These are phyloP conservation scores for Raphanus sativus DNA, from an alignment of 345 rosid genomes.

Conservation along the genomic window DNA sequence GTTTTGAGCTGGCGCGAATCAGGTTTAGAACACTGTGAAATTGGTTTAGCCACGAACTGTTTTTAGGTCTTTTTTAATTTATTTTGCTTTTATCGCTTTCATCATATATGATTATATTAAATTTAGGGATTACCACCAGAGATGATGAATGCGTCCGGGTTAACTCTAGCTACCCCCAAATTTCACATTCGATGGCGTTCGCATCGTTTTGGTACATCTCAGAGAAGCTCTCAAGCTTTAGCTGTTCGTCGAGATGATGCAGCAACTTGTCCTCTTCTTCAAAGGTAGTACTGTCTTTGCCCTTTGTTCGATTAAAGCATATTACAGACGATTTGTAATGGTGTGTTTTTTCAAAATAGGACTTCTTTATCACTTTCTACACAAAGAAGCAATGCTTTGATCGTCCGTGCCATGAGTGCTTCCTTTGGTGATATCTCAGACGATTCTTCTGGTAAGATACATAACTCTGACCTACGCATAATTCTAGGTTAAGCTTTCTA, in stretches of 20 bases:
- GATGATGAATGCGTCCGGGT: constrained; percentile 74
- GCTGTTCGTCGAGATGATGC: constrained; percentile 22
- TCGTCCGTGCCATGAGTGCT: constrained; percentile 74
- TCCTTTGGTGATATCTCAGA: constrained; percentile 65
- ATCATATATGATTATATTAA: background rate
- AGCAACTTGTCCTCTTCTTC: constrained; percentile 22
- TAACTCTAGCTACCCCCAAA: constrained; percentile 56
- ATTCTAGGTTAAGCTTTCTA: background rate
- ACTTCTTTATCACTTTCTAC: constrained; percentile 32
- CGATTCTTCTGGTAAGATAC: constrained; percentile 51
- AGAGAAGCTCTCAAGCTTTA: constrained; percentile 40
- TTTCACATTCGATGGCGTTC: constrained; percentile 48
- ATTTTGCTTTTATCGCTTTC: background rate
- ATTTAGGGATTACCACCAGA: constrained; percentile 23
- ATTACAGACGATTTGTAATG: background rate
- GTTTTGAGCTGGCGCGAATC: background rate
- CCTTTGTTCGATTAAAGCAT: background rate
- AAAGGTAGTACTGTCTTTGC: constrained; percentile 11
- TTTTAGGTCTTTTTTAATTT: background rate
- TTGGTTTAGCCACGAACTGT: background rate
- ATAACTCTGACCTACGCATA: background rate
- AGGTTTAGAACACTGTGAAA: background rate
- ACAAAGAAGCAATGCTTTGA: constrained; percentile 38
- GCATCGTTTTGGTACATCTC: constrained; percentile 26
- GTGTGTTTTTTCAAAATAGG: constrained; percentile 24